phyloP scores from a whole-genome alignment of 306 rosid genomes.

The Sesbania bispinosa region DNA sequence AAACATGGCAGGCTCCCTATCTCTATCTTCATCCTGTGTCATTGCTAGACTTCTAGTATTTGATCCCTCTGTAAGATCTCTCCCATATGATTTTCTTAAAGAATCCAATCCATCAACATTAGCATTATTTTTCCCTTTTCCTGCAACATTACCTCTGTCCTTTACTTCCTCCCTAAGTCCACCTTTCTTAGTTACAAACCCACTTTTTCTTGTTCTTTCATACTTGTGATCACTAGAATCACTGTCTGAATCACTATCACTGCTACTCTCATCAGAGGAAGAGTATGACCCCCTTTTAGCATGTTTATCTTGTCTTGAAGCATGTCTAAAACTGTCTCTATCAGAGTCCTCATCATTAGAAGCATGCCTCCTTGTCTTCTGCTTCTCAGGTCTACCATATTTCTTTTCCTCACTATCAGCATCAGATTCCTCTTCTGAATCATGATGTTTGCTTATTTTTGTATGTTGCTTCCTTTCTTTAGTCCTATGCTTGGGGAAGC shows the following conservation, averaged over 20 bases:
- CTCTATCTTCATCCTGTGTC: slow-evolving; percentile 21
- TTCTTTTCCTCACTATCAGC: slow-evolving; percentile 42
- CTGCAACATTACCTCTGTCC: slow-evolving; percentile 25
- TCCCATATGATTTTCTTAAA: slow-evolving; percentile 34
- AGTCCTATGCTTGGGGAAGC: slow-evolving; percentile 24
- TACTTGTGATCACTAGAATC: slow-evolving; percentile 25
- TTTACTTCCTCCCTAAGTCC: neutral
- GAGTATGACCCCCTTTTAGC: slow-evolving; percentile 28
- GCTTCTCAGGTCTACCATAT: slow-evolving; percentile 28
- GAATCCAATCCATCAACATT: slow-evolving; percentile 36
- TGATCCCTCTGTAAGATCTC: slow-evolving; percentile 18
- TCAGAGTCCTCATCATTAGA: slow-evolving; percentile 34
- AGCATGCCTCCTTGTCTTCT: slow-evolving; percentile 34
- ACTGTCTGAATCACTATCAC: slow-evolving; percentile 27
- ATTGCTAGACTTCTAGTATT: slow-evolving; percentile 24
- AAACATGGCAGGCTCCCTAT: slow-evolving; percentile 21
- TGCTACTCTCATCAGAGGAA: slow-evolving; percentile 32
- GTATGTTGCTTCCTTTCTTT: slow-evolving; percentile 29
- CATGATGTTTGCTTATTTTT: slow-evolving; percentile 24
- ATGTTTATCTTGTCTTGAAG: slow-evolving; percentile 14
- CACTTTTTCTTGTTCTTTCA: slow-evolving; percentile 27
- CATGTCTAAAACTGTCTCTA: slow-evolving; percentile 18
- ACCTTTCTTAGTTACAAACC: slow-evolving; percentile 10
- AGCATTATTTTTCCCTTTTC: slow-evolving; percentile 23
- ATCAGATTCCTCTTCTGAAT: slow-evolving; percentile 55